Evolutionary conservation across 192 early-diverging fungal genomes (phyloP), one percentile per base, ranked within the genome.

Genomic region (Chytriomyces sp.): DNA sequence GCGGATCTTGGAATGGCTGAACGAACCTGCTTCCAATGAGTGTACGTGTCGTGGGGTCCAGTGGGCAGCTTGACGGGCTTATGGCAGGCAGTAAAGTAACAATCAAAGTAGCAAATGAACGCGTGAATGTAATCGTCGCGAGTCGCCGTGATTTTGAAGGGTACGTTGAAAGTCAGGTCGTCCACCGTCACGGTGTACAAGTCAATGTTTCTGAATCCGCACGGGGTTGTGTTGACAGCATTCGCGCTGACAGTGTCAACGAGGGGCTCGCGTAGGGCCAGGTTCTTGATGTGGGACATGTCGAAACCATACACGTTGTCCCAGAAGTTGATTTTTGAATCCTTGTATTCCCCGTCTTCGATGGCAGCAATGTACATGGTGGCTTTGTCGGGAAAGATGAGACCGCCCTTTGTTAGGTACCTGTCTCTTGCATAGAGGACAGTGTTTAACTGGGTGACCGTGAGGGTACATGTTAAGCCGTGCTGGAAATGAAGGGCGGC

Each of bases 101-200:
- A 98, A 81, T 99, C 96, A 75, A 99, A 99, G 90, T 95, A 99
- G 52, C 88, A 87, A 52, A 99, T 88, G 72, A 99, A 96, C 4
- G 92, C 96, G 69, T 94, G 91, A 22, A 98, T 78, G 72, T 91
- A 93, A 82, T 96, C 96, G 74, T 95, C 88, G 39, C 93, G 83
- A 49, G 77, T 72, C 39, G 90, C 86, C 31, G 79, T 82, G 38
- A 98, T 78, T 63, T 92, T 87, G 74, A 98, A 99, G 5, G 94
- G 91, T 7, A 81, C 88, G 7, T 76, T 80, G 74, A 99, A 98
- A 14, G 90, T 81, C 58, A 99, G 79, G 37, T 95, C 95, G 44
- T 90, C 91, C 62, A 96, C 90, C 30, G 79, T 91, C 53, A 98
- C 96, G 28, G 93, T 97, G 77, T 94, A 82, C 60, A 93, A 77